Percentiles rank a stretch among this genome's conserved stretches.
phyloP scores from a whole-genome alignment of 805 yeast species.

The Saccharomycopsis schoenii region DNA sequence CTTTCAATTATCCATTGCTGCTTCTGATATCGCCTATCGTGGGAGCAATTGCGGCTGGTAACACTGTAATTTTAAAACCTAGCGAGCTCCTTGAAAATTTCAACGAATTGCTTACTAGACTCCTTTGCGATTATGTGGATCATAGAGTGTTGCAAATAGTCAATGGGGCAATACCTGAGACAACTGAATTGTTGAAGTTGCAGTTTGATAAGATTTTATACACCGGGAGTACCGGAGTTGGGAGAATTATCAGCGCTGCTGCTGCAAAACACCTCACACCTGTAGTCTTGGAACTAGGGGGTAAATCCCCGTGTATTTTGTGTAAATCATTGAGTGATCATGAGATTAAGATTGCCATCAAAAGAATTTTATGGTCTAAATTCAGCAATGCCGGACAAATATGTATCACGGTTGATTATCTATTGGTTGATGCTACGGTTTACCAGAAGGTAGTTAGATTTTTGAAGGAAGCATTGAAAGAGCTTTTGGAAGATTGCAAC shows the following conservation, averaged over 20 bases:
- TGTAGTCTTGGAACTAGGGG: slow-evolving; percentile 75
- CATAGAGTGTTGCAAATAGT: slow-evolving; percentile 51
- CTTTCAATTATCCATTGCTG: slow-evolving; percentile 72
- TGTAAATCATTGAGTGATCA: slow-evolving; percentile 26
- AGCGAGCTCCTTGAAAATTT: slow-evolving; percentile 63
- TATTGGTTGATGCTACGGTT: slow-evolving; percentile 51
- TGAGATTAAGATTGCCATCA: slow-evolving; percentile 31
- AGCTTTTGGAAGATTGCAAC: slow-evolving; percentile 24
- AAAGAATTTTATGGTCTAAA: slow-evolving; percentile 69
- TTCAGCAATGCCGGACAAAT: slow-evolving; percentile 82
- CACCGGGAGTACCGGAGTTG: slow-evolving; percentile 76
- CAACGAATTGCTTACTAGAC: slow-evolving; percentile 42
- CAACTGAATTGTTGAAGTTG: slow-evolving; percentile 47
- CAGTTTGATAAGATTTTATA: slow-evolving; percentile 76
- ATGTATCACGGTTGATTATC: slow-evolving; percentile 83
- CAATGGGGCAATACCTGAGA: slow-evolving; percentile 36
- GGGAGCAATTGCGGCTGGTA: slow-evolving; percentile 82
- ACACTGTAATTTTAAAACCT: slow-evolving; percentile 67
- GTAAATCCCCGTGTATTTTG: slow-evolving; percentile 78
- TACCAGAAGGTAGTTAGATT: slow-evolving; percentile 41
- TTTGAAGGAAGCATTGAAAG: slow-evolving; percentile 38
- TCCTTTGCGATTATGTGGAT: slow-evolving; percentile 44
- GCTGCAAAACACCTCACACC: slow-evolving; percentile 88
- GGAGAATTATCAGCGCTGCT: slow-evolving; percentile 61
- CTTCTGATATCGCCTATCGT: slow-evolving; percentile 56